Base-by-base conservation (phyloP, 345 rosid genomes). In the Rhodamnia rubescens region DNA sequence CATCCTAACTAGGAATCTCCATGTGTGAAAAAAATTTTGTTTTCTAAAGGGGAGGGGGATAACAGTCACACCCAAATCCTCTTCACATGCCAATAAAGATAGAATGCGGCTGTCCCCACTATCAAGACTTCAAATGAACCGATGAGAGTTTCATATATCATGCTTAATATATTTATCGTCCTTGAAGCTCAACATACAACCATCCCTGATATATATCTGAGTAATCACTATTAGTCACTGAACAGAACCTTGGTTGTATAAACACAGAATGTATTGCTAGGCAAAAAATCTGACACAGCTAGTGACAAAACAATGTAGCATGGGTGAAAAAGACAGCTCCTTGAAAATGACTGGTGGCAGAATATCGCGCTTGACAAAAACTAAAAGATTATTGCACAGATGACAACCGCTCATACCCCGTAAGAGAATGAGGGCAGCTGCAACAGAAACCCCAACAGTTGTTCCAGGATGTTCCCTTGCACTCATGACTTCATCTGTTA, bases 401-500 rank as follows among this genome's bases (percentile, higher is more conserved):
- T 32, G 75, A 69, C 20, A 24, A 32, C 7, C 2, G n/a, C 69
- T 32, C 83, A 83, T 88, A 93, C 99, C 98, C 88, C 92, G 94
- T 91, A 97, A 87, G 82, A 95, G 95, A 84, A 95, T 83, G 83
- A 96, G 88, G 74, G 88, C 92, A 88, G 98, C 90, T n/a, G 96
- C 85, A 29, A 92, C 83, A 87, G 95, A 89, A 89, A 93, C 44
- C 64, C 98, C 99, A 85, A 91, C 55, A 88, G 93, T 88, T 83
- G 94, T 92, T 81, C 90, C 94, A 11, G 99, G 99, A 85, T 92
- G 89, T 78, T 96, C 98, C 88, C 91, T 93, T 29, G 93, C 95
- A 16, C 56, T 87, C 86, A 16, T 86, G 91, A 97, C 59, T 87
- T 90, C 96, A 53, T 92, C 99, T 96, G 91, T 87, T 18, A 69